These are phyloP conservation scores for Penicillium polonicum DNA, from an alignment of 2,329 filamentous ascomycete genomes.

Conservation along the genomic window DNA sequence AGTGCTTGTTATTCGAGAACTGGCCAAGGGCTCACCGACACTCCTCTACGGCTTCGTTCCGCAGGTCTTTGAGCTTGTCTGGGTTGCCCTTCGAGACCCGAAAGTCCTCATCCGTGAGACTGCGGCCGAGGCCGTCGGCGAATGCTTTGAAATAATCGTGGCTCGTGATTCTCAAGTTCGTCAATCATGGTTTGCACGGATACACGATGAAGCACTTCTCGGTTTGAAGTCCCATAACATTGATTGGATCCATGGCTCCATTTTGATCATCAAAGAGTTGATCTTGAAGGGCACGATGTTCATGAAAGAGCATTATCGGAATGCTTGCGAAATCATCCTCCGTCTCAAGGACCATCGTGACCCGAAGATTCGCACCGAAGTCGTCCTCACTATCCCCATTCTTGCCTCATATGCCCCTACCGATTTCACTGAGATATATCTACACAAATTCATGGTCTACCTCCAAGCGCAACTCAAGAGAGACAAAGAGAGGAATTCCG, in stretches of 20 bases:
- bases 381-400: slow-evolving; percentile 87
- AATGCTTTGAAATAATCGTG: slow-evolving; percentile 93
- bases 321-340: slow-evolving; percentile 88
- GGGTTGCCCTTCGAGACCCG: slow-evolving; percentile 86
- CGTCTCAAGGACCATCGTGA: slow-evolving; percentile 93
- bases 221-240: slow-evolving; percentile 78
- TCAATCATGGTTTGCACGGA: slow-evolving; percentile 82
- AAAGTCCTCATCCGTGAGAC: slow-evolving; percentile 90
- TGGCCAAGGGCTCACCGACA: slow-evolving; percentile 89
- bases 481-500: slow-evolving; percentile 89
- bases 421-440: slow-evolving; percentile 81
- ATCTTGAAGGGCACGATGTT: slow-evolving; percentile 97
- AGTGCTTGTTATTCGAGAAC: slow-evolving; percentile 83
- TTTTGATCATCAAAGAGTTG: slow-evolving; percentile 88
- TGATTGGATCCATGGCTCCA: slow-evolving; percentile 89
- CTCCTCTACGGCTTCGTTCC: slow-evolving; percentile 93
- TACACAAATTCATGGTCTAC: slow-evolving; percentile 97
- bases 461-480: slow-evolving; percentile 91
- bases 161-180: slow-evolving; percentile 88
- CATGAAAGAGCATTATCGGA: slow-evolving; percentile 92
- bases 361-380: slow-evolving; percentile 79
- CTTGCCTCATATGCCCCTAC: slow-evolving; percentile 88
- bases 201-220: slow-evolving; percentile 79
- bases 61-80: slow-evolving; percentile 94
- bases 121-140: slow-evolving; percentile 87